Evolutionary conservation across 2,329 filamentous ascomycete species (phyloP).

Genomic region (Pseudogymnoascus pannorum): DNA sequence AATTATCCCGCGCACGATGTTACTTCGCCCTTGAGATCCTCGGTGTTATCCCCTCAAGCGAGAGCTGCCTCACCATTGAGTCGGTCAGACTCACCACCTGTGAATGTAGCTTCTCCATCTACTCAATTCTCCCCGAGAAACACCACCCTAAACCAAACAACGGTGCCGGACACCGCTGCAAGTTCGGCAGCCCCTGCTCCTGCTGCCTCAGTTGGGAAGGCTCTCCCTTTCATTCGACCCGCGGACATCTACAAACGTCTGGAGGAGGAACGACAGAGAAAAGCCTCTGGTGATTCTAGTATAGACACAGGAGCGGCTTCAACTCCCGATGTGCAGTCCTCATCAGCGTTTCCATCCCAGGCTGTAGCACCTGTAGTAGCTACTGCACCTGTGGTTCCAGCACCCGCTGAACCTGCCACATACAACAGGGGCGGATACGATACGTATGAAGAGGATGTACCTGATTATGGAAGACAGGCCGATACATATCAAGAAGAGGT

Average conservation of each 20-base stretch:
- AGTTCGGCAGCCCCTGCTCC: slow-evolving; percentile 23
- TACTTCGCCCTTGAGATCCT: slow-evolving; percentile 40
- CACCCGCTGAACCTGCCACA: neutral
- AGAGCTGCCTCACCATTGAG: slow-evolving; percentile 27
- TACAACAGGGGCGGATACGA: neutral
- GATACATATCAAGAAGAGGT: slow-evolving; percentile 13
- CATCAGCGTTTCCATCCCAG: neutral
- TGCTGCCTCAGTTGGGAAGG: slow-evolving; percentile 35
- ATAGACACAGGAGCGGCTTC: slow-evolving; percentile 40
- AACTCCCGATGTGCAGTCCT: slow-evolving; percentile 15
- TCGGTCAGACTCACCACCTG: neutral
- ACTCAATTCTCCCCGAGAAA: slow-evolving; percentile 51
- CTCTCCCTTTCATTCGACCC: slow-evolving; percentile 60
- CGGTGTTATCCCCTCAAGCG: slow-evolving; percentile 41
- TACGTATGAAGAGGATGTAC: neutral
- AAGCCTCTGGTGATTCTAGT: slow-evolving; percentile 51
- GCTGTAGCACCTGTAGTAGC: neutral
- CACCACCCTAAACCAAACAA: slow-evolving; percentile 49
- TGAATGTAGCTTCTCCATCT: slow-evolving; percentile 25
- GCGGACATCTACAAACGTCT: slow-evolving; percentile 70
- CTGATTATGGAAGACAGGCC: neutral
- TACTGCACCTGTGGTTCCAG: neutral
- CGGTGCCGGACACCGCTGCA: slow-evolving; percentile 27
- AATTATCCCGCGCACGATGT: slow-evolving; percentile 37
- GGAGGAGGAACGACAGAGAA: slow-evolving; percentile 55